phyloP scores from a whole-genome alignment of 2,329 filamentous ascomycete species.

The Penicillium palitans region DNA sequence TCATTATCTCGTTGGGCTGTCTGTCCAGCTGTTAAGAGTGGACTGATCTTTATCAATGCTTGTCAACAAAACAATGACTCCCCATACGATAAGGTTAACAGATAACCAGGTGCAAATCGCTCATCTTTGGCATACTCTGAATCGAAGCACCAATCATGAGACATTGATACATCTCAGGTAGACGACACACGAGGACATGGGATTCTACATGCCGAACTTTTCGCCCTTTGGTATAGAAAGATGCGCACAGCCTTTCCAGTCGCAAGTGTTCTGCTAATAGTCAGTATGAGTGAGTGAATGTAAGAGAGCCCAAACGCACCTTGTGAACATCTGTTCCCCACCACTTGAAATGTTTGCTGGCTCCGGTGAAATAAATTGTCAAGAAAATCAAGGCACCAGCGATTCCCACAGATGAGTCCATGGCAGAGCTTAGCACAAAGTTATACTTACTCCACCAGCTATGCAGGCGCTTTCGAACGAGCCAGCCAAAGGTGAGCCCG shows the following conservation, averaged over 20 bases:
- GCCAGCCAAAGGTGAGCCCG: slow-evolving; percentile 64
- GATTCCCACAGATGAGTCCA: slow-evolving; percentile 50
- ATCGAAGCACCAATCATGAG: background rate
- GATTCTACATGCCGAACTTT: slow-evolving; percentile 16
- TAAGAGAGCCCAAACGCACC: slow-evolving; percentile 8
- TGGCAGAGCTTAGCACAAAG: slow-evolving; percentile 67
- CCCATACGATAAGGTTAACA: background rate
- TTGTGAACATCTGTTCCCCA: slow-evolving; percentile 31
- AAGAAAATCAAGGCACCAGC: slow-evolving; percentile 32
- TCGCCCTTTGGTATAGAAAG: slow-evolving; percentile 17
- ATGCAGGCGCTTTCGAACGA: slow-evolving; percentile 59
- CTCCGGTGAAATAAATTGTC: slow-evolving; percentile 28
- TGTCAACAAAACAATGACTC: background rate
- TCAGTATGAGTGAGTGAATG: background rate
- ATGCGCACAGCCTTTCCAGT: slow-evolving; percentile 25
- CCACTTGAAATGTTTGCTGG: slow-evolving; percentile 25
- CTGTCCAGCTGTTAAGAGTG: background rate
- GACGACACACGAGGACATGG: background rate
- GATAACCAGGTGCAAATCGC: background rate
- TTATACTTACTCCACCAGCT: slow-evolving; percentile 75
- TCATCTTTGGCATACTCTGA: background rate
- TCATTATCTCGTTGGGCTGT: background rate
- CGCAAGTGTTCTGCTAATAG: slow-evolving; percentile 25
- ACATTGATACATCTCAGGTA: background rate
- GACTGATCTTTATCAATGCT: background rate